phyloP scores from a whole-genome alignment of 805 yeast genomes.

The Monosporozyma solicola region DNA sequence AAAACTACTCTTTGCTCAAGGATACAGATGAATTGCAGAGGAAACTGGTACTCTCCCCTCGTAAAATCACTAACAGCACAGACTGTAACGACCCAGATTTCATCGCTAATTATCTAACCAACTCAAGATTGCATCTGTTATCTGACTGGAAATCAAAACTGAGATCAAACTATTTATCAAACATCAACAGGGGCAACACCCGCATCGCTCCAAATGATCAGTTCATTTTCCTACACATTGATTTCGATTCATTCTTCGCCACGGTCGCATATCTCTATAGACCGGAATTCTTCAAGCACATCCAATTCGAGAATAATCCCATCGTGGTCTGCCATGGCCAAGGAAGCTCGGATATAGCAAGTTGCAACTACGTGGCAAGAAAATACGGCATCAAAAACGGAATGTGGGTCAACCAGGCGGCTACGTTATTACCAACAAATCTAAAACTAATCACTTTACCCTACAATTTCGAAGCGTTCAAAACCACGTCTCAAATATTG shows the following conservation, averaged over 20 bases:
- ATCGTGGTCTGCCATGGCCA: slow-evolving; percentile 53
- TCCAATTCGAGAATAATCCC: slow-evolving; percentile 39
- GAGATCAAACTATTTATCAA: slow-evolving; percentile 40
- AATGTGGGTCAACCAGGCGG: slow-evolving; percentile 76
- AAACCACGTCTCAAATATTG: slow-evolving; percentile 50
- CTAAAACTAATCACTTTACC: slow-evolving; percentile 46
- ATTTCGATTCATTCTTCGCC: slow-evolving; percentile 92
- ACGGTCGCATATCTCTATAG: slow-evolving; percentile 58
- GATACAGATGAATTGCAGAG: slow-evolving; percentile 45
- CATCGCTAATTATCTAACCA: slow-evolving; percentile 58
- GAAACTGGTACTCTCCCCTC: slow-evolving; percentile 18
- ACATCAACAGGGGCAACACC: background rate
- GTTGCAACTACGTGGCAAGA: slow-evolving; percentile 86
- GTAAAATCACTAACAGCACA: slow-evolving; percentile 8
- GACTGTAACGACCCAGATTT: slow-evolving; percentile 77
- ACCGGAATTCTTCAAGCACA: background rate
- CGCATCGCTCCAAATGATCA: background rate
- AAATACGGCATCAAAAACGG: slow-evolving; percentile 74
- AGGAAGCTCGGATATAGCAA: slow-evolving; percentile 64
- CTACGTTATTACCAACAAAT: slow-evolving; percentile 47
- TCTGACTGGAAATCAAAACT: slow-evolving; percentile 80
- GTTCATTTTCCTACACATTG: slow-evolving; percentile 60
- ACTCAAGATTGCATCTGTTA: slow-evolving; percentile 80
- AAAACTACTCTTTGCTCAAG: slow-evolving; percentile 45
- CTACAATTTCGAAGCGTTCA: slow-evolving; percentile 70